phyloP scores from a whole-genome alignment of 192 early-diverging fungal genomes.

The Podila minutissima region DNA sequence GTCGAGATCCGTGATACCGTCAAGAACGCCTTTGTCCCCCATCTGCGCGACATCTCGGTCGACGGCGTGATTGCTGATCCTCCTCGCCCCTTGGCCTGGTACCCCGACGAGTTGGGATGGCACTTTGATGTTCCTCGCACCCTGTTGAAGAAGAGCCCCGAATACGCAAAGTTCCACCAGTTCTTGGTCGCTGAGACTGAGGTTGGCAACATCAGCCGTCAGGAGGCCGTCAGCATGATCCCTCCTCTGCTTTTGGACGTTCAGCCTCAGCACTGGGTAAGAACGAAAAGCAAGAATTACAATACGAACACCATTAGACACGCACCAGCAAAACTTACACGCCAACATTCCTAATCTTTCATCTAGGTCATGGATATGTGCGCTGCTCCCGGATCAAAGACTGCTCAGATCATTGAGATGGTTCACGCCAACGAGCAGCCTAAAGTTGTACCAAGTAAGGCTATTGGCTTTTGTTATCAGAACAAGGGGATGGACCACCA shows the following conservation, averaged over 20 bases:
- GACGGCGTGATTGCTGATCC: constrained; percentile 82
- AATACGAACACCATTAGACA: neutral
- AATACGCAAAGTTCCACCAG: constrained; percentile 85
- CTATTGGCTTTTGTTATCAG: neutral
- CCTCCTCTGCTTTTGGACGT: constrained; percentile 95
- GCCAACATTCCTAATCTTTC: too few species aligned
- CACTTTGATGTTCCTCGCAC: constrained; percentile 80
- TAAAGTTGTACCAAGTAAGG: constrained; percentile 63
- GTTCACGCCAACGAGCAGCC: constrained; percentile 70
- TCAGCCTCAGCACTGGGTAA: constrained; percentile 83
- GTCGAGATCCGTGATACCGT: constrained; percentile 77
- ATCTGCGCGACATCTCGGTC: constrained; percentile 61
- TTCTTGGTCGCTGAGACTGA: constrained; percentile 99
- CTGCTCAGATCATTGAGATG: constrained; percentile 90
- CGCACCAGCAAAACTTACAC: neutral
- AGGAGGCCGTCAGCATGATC: constrained; percentile 98
- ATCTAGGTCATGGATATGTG: constrained; percentile 86
- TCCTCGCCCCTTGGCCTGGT: constrained; percentile 86
- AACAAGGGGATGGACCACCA: too few species aligned
- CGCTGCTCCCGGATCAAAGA: constrained; percentile 98
- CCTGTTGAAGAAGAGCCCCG: constrained; percentile 79
- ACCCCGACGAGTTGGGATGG: constrained; percentile 94
- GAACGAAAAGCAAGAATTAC: neutral
- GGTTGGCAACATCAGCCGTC: constrained; percentile 95
- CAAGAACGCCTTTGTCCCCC: constrained; percentile 62